Evolutionary conservation across 805 yeast species (phyloP).

Genomic region (Yarrowia hollandica): DNA sequence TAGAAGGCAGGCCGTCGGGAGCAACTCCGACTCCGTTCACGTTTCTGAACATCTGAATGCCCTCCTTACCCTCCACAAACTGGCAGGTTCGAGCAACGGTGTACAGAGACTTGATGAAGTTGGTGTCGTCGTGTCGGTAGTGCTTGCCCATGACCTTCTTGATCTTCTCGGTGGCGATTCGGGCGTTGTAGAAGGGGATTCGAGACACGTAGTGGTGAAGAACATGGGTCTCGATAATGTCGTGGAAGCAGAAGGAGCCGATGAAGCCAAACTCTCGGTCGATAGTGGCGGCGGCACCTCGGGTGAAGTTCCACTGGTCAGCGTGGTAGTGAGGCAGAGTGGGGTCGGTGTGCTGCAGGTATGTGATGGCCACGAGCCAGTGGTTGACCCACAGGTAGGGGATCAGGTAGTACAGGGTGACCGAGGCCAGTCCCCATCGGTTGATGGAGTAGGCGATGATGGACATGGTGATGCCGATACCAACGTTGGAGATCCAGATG

Average conservation of each 20-base stretch:
- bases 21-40: constrained; percentile 57
- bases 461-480: constrained; percentile 55
- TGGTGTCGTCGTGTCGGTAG: constrained; percentile 65
- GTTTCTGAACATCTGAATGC: constrained; percentile 74
- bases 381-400: constrained; percentile 84
- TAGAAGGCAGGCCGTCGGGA: constrained; percentile 27
- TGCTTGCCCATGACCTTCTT: constrained; percentile 83
- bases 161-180: constrained; percentile 75
- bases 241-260: constrained; percentile 79
- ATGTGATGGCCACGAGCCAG: constrained; percentile 87
- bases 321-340: constrained; percentile 77
- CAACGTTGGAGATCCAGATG: constrained; percentile 71
- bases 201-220: constrained; percentile 81
- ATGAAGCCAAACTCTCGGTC: constrained; percentile 81
- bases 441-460: constrained; percentile 61
- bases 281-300: constrained; percentile 88
- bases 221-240: constrained; percentile 87
- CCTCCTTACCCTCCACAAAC: constrained; percentile 67
- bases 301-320: constrained; percentile 69
- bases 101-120: constrained; percentile 67
- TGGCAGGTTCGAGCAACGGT: constrained; percentile 62
- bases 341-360: constrained; percentile 79
- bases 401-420: constrained; percentile 66
- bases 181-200: constrained; percentile 79
- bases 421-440: constrained; percentile 61